These are phyloP conservation scores for Tolypocladium endophyticum DNA, from an alignment of 2,329 filamentous ascomycete species.

Conservation along the genomic window DNA sequence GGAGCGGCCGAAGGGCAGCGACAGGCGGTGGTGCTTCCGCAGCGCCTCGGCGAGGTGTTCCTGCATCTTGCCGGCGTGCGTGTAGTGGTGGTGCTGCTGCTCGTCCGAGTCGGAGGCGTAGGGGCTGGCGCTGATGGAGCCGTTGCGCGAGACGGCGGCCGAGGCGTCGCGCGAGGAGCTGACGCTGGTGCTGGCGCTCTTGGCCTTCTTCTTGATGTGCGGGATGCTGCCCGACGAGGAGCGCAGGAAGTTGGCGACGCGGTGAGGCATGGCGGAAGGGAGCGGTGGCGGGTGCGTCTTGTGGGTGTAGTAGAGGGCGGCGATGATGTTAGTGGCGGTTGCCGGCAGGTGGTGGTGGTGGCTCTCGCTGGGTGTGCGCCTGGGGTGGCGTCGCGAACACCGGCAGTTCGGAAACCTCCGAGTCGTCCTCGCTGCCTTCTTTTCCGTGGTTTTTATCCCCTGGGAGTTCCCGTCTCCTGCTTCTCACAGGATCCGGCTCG, in stretches of 20 bases:
- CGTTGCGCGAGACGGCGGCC: conserved; percentile 13
- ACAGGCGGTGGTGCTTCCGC: conserved; percentile 30
- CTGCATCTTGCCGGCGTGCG: conserved; percentile 24
- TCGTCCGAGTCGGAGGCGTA: conserved; percentile 26
- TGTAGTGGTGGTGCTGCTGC: conserved; percentile 5
- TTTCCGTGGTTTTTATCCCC: not conserved
- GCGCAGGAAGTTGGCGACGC: conserved; percentile 46
- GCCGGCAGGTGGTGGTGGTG: not conserved
- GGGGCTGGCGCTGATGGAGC: conserved; percentile 19
- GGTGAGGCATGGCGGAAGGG: conserved; percentile 40
- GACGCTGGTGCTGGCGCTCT: conserved; percentile 12
- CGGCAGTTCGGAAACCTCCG: not conserved
- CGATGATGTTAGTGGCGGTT: not conserved
- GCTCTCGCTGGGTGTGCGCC: not conserved
- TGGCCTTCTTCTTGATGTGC: conserved; percentile 30
- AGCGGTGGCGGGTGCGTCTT: not conserved
- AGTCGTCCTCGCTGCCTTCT: not conserved
- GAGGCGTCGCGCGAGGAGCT: conserved; percentile 19
- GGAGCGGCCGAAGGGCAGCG: conserved; percentile 25
- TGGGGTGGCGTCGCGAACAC: not conserved
- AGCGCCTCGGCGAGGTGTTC: conserved; percentile 23
- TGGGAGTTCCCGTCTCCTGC: not conserved
- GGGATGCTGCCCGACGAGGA: conserved; percentile 44
- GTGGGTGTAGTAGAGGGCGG: not conserved
- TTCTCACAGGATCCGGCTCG: not conserved